phyloP scores from a whole-genome alignment of 495 filamentous ascomycete species.

The Xylaria bambusicola region DNA sequence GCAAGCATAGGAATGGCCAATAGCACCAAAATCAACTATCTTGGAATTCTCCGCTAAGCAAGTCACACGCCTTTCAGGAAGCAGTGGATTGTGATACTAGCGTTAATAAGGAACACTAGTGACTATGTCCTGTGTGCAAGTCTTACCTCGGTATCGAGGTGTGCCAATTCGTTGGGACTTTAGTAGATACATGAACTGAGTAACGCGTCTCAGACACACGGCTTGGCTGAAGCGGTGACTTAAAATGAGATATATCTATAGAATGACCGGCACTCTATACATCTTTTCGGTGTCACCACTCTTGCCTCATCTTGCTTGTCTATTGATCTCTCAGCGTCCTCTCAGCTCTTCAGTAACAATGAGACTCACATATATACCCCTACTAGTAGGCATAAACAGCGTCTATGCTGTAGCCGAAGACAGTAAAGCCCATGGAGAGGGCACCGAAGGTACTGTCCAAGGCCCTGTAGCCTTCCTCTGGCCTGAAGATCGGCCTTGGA shows the following conservation, averaged over 20 bases:
- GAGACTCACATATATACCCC: slow-evolving; percentile 28
- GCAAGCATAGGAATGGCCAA: background rate
- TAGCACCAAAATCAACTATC: background rate
- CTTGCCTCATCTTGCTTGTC: background rate
- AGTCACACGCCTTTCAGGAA: background rate
- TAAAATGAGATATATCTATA: background rate
- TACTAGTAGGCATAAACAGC: slow-evolving; percentile 19
- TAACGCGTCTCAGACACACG: background rate
- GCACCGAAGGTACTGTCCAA: slow-evolving; percentile 41
- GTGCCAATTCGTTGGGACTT: background rate
- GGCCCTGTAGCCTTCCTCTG: slow-evolving; percentile 57
- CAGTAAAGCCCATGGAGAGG: slow-evolving; percentile 30
- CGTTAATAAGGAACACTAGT: background rate
- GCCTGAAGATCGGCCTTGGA: slow-evolving; percentile 52
- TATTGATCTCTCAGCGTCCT: background rate
- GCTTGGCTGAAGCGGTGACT: background rate
- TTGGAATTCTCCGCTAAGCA: slow-evolving; percentile 9
- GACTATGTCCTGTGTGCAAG: background rate
- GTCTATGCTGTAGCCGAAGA: slow-evolving; percentile 21
- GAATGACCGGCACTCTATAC: background rate
- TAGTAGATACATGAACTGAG: background rate
- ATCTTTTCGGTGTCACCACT: background rate
- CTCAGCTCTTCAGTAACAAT: background rate
- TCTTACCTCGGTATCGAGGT: background rate
- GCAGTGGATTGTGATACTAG: slow-evolving; percentile 1